Conservation (phyloP, 2,329 filamentous ascomycete species). For the Dissoconium aciculare region DNA sequence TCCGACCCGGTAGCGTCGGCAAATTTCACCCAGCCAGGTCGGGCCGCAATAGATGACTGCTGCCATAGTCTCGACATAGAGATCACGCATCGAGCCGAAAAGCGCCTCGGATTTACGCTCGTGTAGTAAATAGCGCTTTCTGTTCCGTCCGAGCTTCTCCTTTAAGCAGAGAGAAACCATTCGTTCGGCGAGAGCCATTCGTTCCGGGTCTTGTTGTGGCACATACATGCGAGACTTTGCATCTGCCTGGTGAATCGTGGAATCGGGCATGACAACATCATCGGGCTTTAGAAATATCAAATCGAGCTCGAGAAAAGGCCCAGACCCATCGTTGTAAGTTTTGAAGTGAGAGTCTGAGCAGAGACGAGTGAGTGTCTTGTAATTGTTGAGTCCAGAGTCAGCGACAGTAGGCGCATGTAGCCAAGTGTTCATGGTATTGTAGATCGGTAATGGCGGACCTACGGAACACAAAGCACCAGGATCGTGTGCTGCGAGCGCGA, state of each 20-base stretch:
- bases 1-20: conserved; percentile 19
- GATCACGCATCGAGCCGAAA: conserved; percentile 26
- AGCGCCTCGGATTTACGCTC: conserved; percentile 21
- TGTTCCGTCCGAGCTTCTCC: conserved; percentile 19
- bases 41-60: conserved; percentile 28
- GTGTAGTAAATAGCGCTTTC: conserved; percentile 20
- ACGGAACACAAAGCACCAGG: conserved; percentile 27
- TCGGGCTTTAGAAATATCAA: conserved; percentile 27
- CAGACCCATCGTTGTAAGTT: conserved; percentile 19
- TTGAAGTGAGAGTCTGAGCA: conserved; percentile 10
- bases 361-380: conserved; percentile 19
- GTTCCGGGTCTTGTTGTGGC: conserved; percentile 9
- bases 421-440: conserved; percentile 13
- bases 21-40: conserved; percentile 26
- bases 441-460: conserved; percentile 19
- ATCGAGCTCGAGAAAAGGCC: conserved; percentile 28
- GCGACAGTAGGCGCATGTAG: conserved; percentile 21
- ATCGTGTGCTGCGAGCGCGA: conserved; percentile 28
- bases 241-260: not conserved
- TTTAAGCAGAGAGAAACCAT: conserved; percentile 24
- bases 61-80: conserved; percentile 29
- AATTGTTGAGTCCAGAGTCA: conserved; percentile 23
- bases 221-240: not conserved
- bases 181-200: conserved; percentile 19
- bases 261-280: conserved; percentile 13